phyloP scores from a whole-genome alignment of 169 alveolate species.

The Condylostoma magnum region DNA sequence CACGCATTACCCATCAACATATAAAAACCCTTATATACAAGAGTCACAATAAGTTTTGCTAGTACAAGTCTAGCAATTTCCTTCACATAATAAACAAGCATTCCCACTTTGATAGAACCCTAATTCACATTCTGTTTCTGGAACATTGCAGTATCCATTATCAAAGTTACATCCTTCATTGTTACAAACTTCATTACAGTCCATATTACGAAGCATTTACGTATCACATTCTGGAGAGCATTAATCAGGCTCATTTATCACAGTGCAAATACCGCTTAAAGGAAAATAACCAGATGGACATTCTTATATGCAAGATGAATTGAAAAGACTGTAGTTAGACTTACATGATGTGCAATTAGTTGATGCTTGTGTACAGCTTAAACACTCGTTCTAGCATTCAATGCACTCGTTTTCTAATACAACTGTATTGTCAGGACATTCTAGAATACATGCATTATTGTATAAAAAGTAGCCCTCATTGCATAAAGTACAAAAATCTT shows the following conservation, averaged over 20 bases:
- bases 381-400: constrained; percentile 2
- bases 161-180: constrained; percentile 1
- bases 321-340: no score
- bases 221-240: constrained; percentile 16
- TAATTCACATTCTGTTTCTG: background rate
- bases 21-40: constrained; percentile 11
- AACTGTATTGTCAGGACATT: constrained; percentile 13
- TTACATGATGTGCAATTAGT: constrained; percentile 7
- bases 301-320: no score
- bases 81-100: background rate
- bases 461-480: no score
- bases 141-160: constrained; percentile 1
- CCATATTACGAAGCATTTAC: background rate
- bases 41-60: no score
- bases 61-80: constrained; percentile 3
- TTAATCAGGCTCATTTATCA: background rate
- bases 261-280: background rate
- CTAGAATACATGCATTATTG: background rate
- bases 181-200: background rate
- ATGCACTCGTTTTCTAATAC: background rate
- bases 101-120: constrained; percentile 8
- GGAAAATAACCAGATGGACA: constrained; percentile 13
- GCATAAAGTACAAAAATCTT: no score
- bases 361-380: background rate
- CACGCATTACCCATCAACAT: no score